phyloP scores from a whole-genome alignment of 1,284 basidiomycete species.

The Dichomitus squalens region DNA sequence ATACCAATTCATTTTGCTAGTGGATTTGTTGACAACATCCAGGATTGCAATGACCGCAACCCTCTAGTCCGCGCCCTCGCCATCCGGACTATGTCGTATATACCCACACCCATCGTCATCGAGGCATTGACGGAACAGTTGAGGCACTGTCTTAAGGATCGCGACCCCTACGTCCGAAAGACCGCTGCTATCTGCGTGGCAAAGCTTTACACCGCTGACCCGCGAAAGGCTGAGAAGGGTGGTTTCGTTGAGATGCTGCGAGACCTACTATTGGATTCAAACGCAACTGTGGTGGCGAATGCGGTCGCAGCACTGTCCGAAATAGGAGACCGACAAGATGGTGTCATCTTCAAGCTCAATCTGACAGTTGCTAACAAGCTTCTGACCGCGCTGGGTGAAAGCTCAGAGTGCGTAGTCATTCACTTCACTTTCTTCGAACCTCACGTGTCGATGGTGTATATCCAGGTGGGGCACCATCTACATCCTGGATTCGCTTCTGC shows the following conservation, averaged over 20 bases:
- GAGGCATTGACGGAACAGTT: conserved; percentile 84
- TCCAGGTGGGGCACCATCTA: conserved; percentile 99
- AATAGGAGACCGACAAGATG: conserved; percentile 88
- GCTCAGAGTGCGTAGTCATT: conserved; percentile 75
- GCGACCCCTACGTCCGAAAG: conserved; percentile 95
- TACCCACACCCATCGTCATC: conserved; percentile 81
- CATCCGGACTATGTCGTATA: conserved; percentile 96
- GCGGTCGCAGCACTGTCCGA: conserved; percentile 94
- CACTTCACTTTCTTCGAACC: conserved; percentile 2
- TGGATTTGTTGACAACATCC: conserved; percentile 21
- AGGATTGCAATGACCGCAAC: conserved; percentile 93
- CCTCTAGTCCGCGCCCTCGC: conserved; percentile 91
- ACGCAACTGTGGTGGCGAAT: conserved; percentile 94
- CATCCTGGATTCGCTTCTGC: conserved; percentile 92
- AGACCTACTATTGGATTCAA: conserved; percentile 88
- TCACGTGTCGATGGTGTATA: conserved; percentile 1
- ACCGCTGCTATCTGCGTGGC: conserved; percentile 94
- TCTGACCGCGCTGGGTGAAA: conserved; percentile 83
- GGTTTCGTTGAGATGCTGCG: conserved; percentile 87
- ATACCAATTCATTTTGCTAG: background rate
- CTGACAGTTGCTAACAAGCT: conserved; percentile 83
- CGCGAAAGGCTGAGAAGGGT: conserved; percentile 80
- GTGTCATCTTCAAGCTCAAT: conserved; percentile 87
- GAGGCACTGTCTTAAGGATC: conserved; percentile 85
- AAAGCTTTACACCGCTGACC: conserved; percentile 87